Percentiles rank a stretch among this genome's conserved stretches.
Conservation (phyloP, 257 asterid species). For the Scutellaria barbata region DNA sequence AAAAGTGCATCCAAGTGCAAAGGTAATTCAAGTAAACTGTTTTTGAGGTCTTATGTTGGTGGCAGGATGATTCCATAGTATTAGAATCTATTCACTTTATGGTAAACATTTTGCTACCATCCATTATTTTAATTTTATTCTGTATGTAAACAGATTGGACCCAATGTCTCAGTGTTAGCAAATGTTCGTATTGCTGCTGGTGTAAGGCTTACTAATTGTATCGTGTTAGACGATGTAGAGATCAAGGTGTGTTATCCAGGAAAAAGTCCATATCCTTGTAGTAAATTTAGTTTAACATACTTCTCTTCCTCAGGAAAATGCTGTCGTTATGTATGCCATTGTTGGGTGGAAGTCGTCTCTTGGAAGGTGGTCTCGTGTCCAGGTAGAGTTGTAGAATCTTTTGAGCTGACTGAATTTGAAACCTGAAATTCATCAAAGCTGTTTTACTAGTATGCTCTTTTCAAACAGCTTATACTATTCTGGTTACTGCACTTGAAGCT, state of each 20-base stretch:
- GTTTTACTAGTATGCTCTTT: background rate
- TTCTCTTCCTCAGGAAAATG: slow-evolving; percentile 67
- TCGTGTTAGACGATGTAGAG: slow-evolving; percentile 76
- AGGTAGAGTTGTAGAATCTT: slow-evolving; percentile 45
- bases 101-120: background rate
- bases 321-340: slow-evolving; percentile 72
- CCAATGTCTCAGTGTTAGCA: slow-evolving; percentile 80
- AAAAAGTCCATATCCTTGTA: background rate
- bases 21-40: slow-evolving; percentile 48
- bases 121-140: slow-evolving; percentile 7
- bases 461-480: background rate
- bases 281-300: background rate
- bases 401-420: slow-evolving; percentile 10
- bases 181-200: slow-evolving; percentile 87
- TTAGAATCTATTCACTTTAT: background rate
- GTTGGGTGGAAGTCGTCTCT: slow-evolving; percentile 84
- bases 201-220: slow-evolving; percentile 67
- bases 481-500: too few species aligned
- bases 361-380: slow-evolving; percentile 88
- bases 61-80: slow-evolving; percentile 8
- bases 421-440: background rate
- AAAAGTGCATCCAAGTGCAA: slow-evolving; percentile 84
- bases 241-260: slow-evolving; percentile 56
- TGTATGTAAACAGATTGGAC: slow-evolving; percentile 67
- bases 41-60: background rate